These are phyloP conservation scores for Crucibulum laeve DNA, from an alignment of 768 basidiomycete species.

Conservation along the genomic window DNA sequence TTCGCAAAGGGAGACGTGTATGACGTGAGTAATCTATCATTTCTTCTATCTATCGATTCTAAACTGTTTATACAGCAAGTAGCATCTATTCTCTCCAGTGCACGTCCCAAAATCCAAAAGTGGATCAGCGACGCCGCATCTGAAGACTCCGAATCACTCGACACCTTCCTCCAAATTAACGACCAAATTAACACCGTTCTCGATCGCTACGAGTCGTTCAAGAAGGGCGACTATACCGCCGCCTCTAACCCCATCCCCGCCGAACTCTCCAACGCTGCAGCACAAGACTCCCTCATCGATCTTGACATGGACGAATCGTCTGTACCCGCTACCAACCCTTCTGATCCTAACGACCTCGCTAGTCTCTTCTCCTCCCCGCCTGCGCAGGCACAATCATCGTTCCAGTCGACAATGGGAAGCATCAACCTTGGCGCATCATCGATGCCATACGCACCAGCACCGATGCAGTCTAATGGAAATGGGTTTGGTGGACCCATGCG, in stretches of 20 bases:
- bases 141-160: conserved; percentile 87
- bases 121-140: conserved; percentile 95
- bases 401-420: neutral
- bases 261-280: conserved; percentile 38
- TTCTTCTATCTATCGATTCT: neutral
- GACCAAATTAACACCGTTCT: conserved; percentile 96
- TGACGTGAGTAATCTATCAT: conserved; percentile 50
- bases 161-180: conserved; percentile 92
- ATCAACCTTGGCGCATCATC: neutral
- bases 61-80: conserved; percentile 64
- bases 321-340: conserved; percentile 14
- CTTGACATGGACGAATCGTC: conserved; percentile 52
- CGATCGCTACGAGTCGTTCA: conserved; percentile 88
- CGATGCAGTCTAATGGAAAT: conserved; percentile 18
- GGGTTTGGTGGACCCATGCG: conserved; percentile 5
- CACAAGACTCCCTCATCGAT: conserved; percentile 65
- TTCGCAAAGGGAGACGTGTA: conserved; percentile 91
- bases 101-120: conserved; percentile 93
- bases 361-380: conserved; percentile 47
- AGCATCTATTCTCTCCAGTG: conserved; percentile 70
- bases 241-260: conserved; percentile 67
- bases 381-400: conserved; percentile 8
- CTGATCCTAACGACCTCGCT: conserved; percentile 51
- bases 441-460: conserved; percentile 19
- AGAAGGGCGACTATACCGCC: conserved; percentile 78